These are phyloP conservation scores for Ascochyta clinopodiicola DNA, from an alignment of 2,329 filamentous ascomycete species.

Conservation along the genomic window DNA sequence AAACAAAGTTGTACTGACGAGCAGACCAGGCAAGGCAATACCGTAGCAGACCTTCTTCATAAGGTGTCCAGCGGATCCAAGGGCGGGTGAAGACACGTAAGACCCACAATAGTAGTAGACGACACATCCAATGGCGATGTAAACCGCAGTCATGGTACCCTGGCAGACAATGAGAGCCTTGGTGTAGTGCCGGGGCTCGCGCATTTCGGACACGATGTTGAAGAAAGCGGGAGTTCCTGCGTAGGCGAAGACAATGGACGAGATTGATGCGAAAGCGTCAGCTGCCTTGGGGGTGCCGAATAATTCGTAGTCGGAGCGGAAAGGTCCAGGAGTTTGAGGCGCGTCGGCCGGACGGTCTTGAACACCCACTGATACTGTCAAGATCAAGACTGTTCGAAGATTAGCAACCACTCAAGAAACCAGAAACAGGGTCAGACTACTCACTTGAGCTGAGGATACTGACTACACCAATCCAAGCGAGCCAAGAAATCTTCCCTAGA, in stretches of 20 bases:
- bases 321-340: constrained; percentile 25
- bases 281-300: constrained; percentile 24
- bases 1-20: constrained; percentile 33
- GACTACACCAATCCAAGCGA: constrained; percentile 33
- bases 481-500: constrained; percentile 31
- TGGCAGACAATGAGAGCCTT: constrained; percentile 66
- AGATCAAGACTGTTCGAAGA: constrained; percentile 24
- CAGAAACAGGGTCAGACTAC: background rate
- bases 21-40: constrained; percentile 63
- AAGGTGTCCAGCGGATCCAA: constrained; percentile 64
- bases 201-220: constrained; percentile 69
- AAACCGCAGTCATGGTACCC: constrained; percentile 64
- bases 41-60: constrained; percentile 72
- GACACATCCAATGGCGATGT: constrained; percentile 69
- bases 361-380: constrained; percentile 36
- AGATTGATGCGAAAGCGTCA: constrained; percentile 29
- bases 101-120: constrained; percentile 72
- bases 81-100: constrained; percentile 68
- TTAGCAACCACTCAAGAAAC: background rate
- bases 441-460: constrained; percentile 32
- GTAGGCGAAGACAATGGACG: constrained; percentile 34
- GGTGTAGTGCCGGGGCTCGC: constrained; percentile 64
- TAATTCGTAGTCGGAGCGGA: constrained; percentile 29
- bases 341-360: constrained; percentile 35
- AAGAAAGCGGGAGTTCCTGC: constrained; percentile 71